These are phyloP conservation scores for Fragilaria crotonensis DNA, from an alignment of 108 stramenopile species.

Conservation along the genomic window DNA sequence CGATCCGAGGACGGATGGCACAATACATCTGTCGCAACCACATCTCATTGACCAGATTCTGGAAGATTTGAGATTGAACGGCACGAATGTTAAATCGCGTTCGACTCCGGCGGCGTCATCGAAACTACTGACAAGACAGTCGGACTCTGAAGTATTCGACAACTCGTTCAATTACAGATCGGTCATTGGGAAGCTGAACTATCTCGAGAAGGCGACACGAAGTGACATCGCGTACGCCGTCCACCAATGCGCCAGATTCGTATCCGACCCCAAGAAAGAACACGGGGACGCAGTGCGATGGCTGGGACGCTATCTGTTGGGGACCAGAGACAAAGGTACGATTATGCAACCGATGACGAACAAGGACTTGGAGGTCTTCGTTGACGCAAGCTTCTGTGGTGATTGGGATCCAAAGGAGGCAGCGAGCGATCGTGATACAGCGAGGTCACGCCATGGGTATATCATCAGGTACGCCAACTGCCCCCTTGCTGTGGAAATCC, in stretches of 20 bases:
- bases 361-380: not conserved
- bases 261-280: constrained; percentile 2
- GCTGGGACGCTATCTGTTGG: too few species aligned
- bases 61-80: too few species aligned
- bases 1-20: constrained; percentile 8
- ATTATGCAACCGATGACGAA: constrained; percentile 11
- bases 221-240: constrained; percentile 6
- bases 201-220: constrained; percentile 9
- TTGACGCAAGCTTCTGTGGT: constrained; percentile 8
- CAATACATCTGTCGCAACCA: constrained; percentile 29
- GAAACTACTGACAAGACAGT: too few species aligned
- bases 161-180: constrained; percentile 20
- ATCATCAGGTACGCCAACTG: constrained; percentile 17
- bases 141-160: too few species aligned
- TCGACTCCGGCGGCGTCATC: too few species aligned
- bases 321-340: constrained; percentile 15
- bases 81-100: too few species aligned
- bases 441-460: constrained; percentile 22
- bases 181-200: constrained; percentile 37
- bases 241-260: constrained; percentile 13
- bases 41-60: constrained; percentile 29
- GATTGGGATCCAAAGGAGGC: constrained; percentile 25
- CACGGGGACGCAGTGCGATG: too few species aligned
- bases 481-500: constrained; percentile 16
- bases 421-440: constrained; percentile 1